These are phyloP conservation scores for Eucalyptus erythrocorys DNA, from an alignment of 345 rosid species.

Conservation along the genomic window DNA sequence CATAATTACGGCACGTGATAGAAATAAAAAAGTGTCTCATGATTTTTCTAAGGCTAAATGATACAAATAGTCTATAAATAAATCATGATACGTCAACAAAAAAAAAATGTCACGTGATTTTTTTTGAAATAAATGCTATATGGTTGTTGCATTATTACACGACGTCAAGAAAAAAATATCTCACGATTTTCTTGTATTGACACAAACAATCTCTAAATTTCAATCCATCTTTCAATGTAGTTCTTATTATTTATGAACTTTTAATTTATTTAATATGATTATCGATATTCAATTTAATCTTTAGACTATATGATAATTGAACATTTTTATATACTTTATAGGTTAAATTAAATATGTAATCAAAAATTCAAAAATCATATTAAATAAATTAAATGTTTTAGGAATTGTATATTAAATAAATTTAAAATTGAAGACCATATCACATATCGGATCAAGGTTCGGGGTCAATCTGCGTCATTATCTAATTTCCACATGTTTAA, in stretches of 20 bases:
- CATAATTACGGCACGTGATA: too few relatives aligned
- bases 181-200: accelerated
- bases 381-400: too few relatives aligned
- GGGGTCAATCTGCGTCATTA: too few relatives aligned
- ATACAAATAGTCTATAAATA: too few relatives aligned
- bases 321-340: accelerated
- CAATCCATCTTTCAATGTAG: accelerated
- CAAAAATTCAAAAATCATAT: accelerated
- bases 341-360: accelerated
- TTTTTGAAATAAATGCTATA: accelerated
- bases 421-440: accelerated
- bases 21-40: neutral
- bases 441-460: too few relatives aligned
- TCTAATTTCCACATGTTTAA: neutral
- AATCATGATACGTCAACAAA: too few relatives aligned
- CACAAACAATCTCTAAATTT: accelerated
- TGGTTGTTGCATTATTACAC: accelerated
- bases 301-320: accelerated
- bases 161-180: neutral
- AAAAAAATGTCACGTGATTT: too few relatives aligned
- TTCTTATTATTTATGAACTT: accelerated
- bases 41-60: neutral
- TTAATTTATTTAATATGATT: too few relatives aligned
- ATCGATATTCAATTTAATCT: accelerated
- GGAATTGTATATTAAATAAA: too few relatives aligned